These are phyloP conservation scores for Dactylellina parvicollis DNA, from an alignment of 2,329 filamentous ascomycete species.

Conservation along the genomic window DNA sequence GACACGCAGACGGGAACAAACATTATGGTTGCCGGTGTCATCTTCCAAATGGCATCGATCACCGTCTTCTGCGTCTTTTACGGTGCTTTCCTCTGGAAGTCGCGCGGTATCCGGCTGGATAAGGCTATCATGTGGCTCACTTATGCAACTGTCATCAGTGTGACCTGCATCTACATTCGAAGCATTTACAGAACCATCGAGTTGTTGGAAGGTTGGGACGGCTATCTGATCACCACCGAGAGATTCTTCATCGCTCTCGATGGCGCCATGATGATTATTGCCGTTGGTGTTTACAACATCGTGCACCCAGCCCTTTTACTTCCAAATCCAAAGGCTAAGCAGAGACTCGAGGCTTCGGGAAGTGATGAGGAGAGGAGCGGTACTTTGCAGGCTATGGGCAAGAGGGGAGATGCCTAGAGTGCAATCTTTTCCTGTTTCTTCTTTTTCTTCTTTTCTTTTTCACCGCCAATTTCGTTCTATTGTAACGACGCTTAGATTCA, in stretches of 20 bases:
- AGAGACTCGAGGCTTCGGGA: constrained; percentile 15
- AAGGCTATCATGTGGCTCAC: constrained; percentile 56
- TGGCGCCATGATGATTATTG: constrained; percentile 65
- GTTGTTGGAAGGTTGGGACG: constrained; percentile 65
- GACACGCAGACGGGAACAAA: constrained; percentile 65
- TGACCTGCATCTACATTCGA: constrained; percentile 64
- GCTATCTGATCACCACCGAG: constrained; percentile 66
- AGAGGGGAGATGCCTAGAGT: constrained; percentile 18
- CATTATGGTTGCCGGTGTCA: constrained; percentile 67
- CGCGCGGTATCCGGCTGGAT: constrained; percentile 29
- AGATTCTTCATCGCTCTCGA: constrained; percentile 66
- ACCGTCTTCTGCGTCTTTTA: constrained; percentile 66
- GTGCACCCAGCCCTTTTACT: constrained; percentile 64
- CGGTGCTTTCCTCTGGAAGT: constrained; percentile 64
- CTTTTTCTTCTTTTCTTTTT: constrained; percentile 1
- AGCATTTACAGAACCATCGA: constrained; percentile 67
- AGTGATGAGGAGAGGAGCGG: constrained; percentile 38
- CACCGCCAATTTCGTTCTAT: no score
- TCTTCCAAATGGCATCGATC: constrained; percentile 69
- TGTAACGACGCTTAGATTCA: no score
- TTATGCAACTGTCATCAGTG: constrained; percentile 62
- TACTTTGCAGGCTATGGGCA: constrained; percentile 18
- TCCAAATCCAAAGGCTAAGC: constrained; percentile 55
- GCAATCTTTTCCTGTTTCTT: background rate
- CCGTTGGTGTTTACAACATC: constrained; percentile 64